Evolutionary conservation across 192 early-diverging fungal genomes (phyloP), one percentile per base, ranked within the genome.

Genomic region (Coemansia sp.): DNA sequence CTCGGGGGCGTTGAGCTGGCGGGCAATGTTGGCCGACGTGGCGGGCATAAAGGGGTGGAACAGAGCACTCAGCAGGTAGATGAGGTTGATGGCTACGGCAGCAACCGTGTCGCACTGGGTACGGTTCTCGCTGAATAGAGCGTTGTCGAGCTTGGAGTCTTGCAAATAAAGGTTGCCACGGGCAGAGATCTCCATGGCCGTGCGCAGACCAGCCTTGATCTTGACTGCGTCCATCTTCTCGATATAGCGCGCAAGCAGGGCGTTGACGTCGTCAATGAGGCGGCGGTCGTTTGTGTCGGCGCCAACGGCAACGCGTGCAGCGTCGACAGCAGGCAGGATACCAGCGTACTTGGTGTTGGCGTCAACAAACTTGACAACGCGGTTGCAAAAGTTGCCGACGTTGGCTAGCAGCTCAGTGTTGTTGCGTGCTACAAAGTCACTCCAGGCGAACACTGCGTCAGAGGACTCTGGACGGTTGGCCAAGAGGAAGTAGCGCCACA

Each of bases 401-500:
- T 98, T 99, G 53, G 90, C 90, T 42, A 99, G 81, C 56, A 99
- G 83, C 84, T 96, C 95, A 62, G 81, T 86, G 84, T 99, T 99
- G 86, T 99, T 99, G 63, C 90, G 91, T 3, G 88, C 76, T 42
- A 94, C 90, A 67, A 99, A 95, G 50, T 90, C 91, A 62, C 76
- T 84, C 97, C 97, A 99, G 6, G 91, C 85, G 70, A 97, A 98
- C 65, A 93, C 82, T 4, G 91, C 88, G 73, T 99, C 97, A 55
- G 83, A 83, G 1, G 91, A 84, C 71, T 99, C 97, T 21, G 97
- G 97, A 24, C 97, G 91, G 82, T 85, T 91, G 19, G 88, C 82
- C 43, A 99, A 82, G 19, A 99, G 85, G 73, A 90, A 98, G 84
- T 99, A 99, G 60, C 97, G 90, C 94, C 94, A 99, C 19, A 98